A percentile compares a stretch with the other conserved stretches of the same genome.
Conservation (phyloP, 2,329 filamentous ascomycete species). For the Huntiella savannae region DNA sequence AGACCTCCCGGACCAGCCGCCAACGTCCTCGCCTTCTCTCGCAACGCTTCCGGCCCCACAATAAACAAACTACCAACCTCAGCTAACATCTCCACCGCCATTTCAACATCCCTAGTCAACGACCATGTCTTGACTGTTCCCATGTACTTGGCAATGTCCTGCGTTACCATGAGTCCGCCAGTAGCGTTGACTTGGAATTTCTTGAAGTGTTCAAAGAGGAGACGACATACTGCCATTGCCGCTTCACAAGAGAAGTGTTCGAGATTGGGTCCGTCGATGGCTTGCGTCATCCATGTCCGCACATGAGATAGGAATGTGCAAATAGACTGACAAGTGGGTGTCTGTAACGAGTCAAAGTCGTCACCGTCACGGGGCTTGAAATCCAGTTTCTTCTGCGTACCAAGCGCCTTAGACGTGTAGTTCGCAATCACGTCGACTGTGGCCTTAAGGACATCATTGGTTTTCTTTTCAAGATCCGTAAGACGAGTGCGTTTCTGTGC, state of each 20-base stretch:
- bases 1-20: constrained; percentile 22
- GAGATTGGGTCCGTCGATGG: constrained; percentile 69
- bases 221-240: constrained; percentile 53
- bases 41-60: constrained; percentile 61
- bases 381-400: constrained; percentile 69
- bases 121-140: constrained; percentile 72
- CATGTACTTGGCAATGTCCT: constrained; percentile 88
- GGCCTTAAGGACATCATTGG: constrained; percentile 39
- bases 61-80: constrained; percentile 95
- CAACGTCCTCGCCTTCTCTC: constrained; percentile 48
- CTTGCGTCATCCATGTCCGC: constrained; percentile 40
- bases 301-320: constrained; percentile 60
- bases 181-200: constrained; percentile 85
- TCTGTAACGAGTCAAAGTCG: constrained; percentile 63
- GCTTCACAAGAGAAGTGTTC: constrained; percentile 69
- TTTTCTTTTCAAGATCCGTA: constrained; percentile 67
- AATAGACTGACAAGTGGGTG: constrained; percentile 64
- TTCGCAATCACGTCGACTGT: constrained; percentile 50
- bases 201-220: constrained; percentile 85
- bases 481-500: constrained; percentile 58
- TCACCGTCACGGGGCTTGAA: constrained; percentile 66
- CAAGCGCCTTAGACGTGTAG: constrained; percentile 55
- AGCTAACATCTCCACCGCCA: constrained; percentile 63
- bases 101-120: constrained; percentile 46
- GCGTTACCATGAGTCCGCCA: constrained; percentile 83